Base-by-base conservation (phyloP, 805 yeast genomes). In the Yamadazyma phyllophila region DNA sequence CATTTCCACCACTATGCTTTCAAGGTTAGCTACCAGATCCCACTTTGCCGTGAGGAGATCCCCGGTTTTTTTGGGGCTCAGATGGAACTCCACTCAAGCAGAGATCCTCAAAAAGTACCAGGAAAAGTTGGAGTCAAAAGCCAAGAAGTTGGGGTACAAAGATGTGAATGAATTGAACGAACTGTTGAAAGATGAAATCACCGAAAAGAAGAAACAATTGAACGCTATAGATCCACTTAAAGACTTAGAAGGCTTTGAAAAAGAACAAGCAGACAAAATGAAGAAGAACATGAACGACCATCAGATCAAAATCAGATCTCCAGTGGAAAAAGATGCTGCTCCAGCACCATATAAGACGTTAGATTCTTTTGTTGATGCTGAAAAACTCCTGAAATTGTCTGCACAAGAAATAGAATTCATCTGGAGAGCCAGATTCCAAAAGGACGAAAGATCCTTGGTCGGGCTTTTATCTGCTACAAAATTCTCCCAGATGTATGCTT, bases 351-450 rank as follows among this genome's bases (percentile, higher is more conserved):
- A 76, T 66, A 89, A 89, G 65, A 82, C 88, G 0, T 69, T 94
- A 43, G 72, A 76, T 37, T 80, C 91, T 1, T 92, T 72, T 62
- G 63, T 94, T 34, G 90, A 88, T 45, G 71, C 81, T 7, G 85
- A 77, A 1, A 91, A 89, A 61, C 53, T 88, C 39, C 48, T 65
- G 40, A 74, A 70, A 4, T 75, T 91, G 43, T 76, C 80, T 0
- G 55, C 62, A 3, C 73, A 77, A 50, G 95, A 88, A 56, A 70
- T 92, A 42, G 95, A 87, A 56, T 76, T 78, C 55, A 67, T 94
- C 14, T 94, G 99, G 99, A 82, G 88, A 61, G 89, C 96, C 0
- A 78, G 96, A 53, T 91, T 91, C 67, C 78, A 78, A 36, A 62
- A 66, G 47, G 78, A 78, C 47, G 83, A 81, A 6, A 67, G 80